Conservation (phyloP, 768 basidiomycete genomes). For the Naganishia antarctica region DNA sequence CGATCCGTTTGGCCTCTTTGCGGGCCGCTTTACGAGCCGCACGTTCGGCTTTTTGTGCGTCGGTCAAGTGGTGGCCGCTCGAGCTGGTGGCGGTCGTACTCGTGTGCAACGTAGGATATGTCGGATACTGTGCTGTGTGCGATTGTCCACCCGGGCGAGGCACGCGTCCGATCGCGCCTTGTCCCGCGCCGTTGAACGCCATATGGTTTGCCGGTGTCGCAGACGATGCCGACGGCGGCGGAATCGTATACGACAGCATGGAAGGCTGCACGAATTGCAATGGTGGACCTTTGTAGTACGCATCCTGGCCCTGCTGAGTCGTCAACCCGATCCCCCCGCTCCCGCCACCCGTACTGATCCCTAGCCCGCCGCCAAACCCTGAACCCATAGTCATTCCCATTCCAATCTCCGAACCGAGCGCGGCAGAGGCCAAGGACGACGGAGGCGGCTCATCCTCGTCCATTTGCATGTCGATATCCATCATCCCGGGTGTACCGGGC, state of each 20-base stretch:
- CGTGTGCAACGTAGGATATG: no score
- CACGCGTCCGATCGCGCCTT: slow-evolving; percentile 17
- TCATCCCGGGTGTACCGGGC: slow-evolving; percentile 46
- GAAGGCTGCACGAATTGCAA: slow-evolving; percentile 38
- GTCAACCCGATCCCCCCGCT: no score
- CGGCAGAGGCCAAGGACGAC: background rate
- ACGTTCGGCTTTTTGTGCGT: slow-evolving; percentile 40
- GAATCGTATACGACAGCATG: slow-evolving; percentile 37
- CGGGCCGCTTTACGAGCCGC: slow-evolving; percentile 37
- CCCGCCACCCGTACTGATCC: background rate
- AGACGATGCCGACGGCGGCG: slow-evolving; percentile 1
- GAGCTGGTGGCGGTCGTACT: background rate
- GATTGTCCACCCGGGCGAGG: slow-evolving; percentile 15
- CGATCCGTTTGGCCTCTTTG: slow-evolving; percentile 34
- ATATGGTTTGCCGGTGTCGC: slow-evolving; percentile 19
- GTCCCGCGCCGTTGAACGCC: slow-evolving; percentile 25
- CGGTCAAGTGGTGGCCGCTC: slow-evolving; percentile 25
- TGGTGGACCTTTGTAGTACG: slow-evolving; percentile 14
- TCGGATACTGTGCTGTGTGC: background rate
- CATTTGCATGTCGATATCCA: slow-evolving; percentile 49
- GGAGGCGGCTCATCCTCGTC: slow-evolving; percentile 26
- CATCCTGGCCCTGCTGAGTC: background rate
- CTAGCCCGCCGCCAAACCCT: background rate
- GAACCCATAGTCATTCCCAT: no score
- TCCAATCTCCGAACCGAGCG: no score